These are phyloP conservation scores for Aspergillus diversus DNA, from an alignment of 495 filamentous ascomycete genomes.

Conservation along the genomic window DNA sequence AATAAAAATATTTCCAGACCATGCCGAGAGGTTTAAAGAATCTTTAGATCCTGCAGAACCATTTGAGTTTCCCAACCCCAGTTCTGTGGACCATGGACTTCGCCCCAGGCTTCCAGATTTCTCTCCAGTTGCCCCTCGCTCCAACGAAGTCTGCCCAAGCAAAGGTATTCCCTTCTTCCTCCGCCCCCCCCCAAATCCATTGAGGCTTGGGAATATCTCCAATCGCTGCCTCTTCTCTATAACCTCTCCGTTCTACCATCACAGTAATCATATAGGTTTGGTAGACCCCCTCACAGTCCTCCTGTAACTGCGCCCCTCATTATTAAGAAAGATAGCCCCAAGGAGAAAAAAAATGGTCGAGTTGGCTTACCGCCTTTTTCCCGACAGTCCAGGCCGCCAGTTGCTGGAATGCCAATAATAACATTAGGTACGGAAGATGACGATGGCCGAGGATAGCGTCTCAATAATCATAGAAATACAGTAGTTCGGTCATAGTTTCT, in stretches of 20 bases:
- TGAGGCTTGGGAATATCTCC: neutral
- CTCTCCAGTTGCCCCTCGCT: constrained; percentile 12
- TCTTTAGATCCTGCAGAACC: neutral
- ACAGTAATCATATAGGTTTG: too few species aligned
- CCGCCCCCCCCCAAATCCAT: too few species aligned
- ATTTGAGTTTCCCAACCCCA: neutral
- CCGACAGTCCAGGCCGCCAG: neutral
- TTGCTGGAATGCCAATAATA: constrained; percentile 1
- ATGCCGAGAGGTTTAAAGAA: neutral
- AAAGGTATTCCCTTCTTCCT: neutral
- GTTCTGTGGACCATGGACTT: neutral
- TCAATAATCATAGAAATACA: neutral
- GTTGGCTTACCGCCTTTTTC: constrained; percentile 23
- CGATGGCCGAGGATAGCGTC: neutral
- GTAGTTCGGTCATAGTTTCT: too few species aligned
- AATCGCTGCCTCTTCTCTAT: neutral
- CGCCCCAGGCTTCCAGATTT: constrained; percentile 23
- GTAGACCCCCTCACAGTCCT: neutral
- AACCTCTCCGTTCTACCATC: too few species aligned
- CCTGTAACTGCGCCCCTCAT: neutral
- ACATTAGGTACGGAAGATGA: neutral
- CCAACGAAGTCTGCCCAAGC: neutral
- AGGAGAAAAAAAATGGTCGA: neutral
- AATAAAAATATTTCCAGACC: too few species aligned
- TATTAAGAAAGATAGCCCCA: neutral